Evolutionary conservation across 1,284 basidiomycete genomes (phyloP), one percentile per base, ranked within the genome.

Genomic region (Papiliotrema nemorosa): DNA sequence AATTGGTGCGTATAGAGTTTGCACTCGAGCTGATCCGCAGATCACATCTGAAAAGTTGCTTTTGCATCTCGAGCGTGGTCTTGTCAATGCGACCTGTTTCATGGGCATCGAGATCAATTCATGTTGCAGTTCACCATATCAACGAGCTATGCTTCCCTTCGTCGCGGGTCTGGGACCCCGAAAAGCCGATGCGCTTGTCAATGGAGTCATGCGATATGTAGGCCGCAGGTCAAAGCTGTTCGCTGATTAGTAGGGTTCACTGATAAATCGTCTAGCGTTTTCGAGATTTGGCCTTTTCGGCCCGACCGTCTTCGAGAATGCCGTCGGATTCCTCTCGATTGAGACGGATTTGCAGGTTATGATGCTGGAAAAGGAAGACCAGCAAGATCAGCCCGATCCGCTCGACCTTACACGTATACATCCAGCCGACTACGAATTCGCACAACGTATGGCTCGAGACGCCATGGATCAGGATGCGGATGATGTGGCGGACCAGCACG

Each of bases 381-480:
- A 71, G 5, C 81, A 84, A 53, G 79, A 82, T 12, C 73, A 78
- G 46, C 85, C 88, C 12, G 94, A 98, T 73, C 90, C 92, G 3
- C 79, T 99, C 40, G 96, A 99, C 70, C 85, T 86, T 66, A 98
- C 94, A 21, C 87, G 96, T 14, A 91, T 99, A 55, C 96, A 99
- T 72, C 91, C 91, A 1, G 92, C 97, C 73, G 94, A 98, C 75
- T 99, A 98, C 72, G 91, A 97, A 64, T 82, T 97, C 49, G 94
- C 96, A 1, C 85, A 91, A 40, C 97, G 98, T 78, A 97, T 99
- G 91, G 94, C 96, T 31, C 90, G 90, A 12, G 94, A 97, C 72
- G 91, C 94, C 6, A 81, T 97, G 22, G 94, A 97, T 66, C 82
- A 91, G 29, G 93, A 97, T 63, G 90, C 93, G 66, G 93, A 97